These are phyloP conservation scores for Psilocybe tampanensis DNA, from an alignment of 768 basidiomycete genomes.

Conservation along the genomic window DNA sequence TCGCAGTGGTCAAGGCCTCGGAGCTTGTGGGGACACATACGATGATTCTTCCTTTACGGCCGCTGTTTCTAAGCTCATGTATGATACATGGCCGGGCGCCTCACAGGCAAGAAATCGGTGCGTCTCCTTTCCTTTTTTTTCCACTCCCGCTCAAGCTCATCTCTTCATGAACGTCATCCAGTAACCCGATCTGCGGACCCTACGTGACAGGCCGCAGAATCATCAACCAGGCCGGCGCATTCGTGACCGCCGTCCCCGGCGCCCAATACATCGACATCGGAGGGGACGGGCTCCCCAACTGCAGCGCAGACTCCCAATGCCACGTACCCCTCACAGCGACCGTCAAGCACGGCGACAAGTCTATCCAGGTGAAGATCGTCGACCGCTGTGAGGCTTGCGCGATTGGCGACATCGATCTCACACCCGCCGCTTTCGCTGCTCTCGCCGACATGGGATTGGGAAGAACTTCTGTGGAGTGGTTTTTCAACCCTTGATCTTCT, in stretches of 20 bases:
- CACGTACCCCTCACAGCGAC: slow-evolving; percentile 17
- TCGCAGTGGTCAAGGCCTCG: slow-evolving; percentile 14
- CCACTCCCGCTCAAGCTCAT: neutral
- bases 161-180: neutral
- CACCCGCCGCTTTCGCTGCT: slow-evolving; percentile 14
- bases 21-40: slow-evolving; percentile 15
- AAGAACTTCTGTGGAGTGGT: slow-evolving; percentile 13
- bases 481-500: slow-evolving; percentile 6
- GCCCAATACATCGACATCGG: slow-evolving; percentile 13
- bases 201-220: slow-evolving; percentile 15
- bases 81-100: slow-evolving; percentile 15
- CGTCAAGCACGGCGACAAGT: slow-evolving; percentile 16
- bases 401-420: slow-evolving; percentile 14
- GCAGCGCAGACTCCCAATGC: slow-evolving; percentile 8
- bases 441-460: slow-evolving; percentile 12
- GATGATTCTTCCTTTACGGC: slow-evolving; percentile 15
- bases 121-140: neutral
- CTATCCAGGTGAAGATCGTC: slow-evolving; percentile 17
- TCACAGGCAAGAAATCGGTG: slow-evolving; percentile 14
- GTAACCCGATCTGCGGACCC: slow-evolving; percentile 15
- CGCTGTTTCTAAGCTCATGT: slow-evolving; percentile 16
- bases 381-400: slow-evolving; percentile 17
- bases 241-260: slow-evolving; percentile 14
- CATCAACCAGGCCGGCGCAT: slow-evolving; percentile 4
- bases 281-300: slow-evolving; percentile 16